Evolutionary conservation across 345 rosid species (phyloP).

Genomic region (Dipteronia sinensis): DNA sequence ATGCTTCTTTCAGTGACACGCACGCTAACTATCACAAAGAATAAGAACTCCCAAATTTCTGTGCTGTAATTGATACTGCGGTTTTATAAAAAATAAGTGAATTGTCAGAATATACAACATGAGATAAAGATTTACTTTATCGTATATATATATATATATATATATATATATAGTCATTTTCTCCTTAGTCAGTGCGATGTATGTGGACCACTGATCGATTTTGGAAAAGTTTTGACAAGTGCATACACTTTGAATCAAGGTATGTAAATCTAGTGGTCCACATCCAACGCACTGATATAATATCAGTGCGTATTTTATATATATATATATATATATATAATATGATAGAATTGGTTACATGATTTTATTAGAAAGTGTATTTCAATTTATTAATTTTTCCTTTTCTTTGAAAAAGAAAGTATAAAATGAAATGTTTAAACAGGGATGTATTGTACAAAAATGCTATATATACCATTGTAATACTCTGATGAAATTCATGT

Average conservation of each 20-base stretch:
- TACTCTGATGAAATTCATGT: neutral
- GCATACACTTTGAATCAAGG: no score
- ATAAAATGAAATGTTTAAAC: neutral
- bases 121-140: neutral
- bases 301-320: conserved; percentile 55
- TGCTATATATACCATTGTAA: neutral
- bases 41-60: neutral
- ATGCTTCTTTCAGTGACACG: neutral
- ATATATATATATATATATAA: conserved; percentile 1
- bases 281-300: no score
- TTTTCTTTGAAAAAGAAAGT: neutral
- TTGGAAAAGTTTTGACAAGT: no score
- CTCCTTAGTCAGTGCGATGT: conserved; percentile 54
- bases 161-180: no score
- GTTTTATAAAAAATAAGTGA: neutral
- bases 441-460: neutral
- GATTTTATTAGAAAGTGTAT: neutral
- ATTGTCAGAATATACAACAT: neutral
- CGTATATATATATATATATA: no score
- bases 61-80: neutral
- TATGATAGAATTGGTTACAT: neutral
- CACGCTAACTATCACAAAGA: conserved; percentile 4
- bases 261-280: no score
- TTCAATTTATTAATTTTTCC: neutral
- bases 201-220: no score